phyloP scores from a whole-genome alignment of 1,284 basidiomycete genomes.

The Moesziomyces antarcticus region DNA sequence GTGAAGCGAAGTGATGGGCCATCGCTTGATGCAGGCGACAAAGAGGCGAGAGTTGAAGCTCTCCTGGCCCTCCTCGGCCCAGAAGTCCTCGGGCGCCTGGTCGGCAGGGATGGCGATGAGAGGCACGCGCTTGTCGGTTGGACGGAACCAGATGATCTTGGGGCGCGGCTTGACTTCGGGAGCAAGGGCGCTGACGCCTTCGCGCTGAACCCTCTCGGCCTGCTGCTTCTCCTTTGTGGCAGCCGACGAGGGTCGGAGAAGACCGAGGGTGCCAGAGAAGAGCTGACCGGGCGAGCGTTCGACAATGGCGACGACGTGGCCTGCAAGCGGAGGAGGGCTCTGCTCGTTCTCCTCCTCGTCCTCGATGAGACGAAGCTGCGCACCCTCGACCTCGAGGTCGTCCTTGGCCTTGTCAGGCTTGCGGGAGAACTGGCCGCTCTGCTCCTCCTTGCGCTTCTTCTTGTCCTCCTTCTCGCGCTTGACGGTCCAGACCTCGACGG shows the following conservation, averaged over 20 bases:
- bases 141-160: slow-evolving; percentile 99
- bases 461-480: slow-evolving; percentile 99
- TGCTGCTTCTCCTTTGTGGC: slow-evolving; percentile 99
- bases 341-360: slow-evolving; percentile 90
- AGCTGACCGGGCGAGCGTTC: slow-evolving; percentile 98
- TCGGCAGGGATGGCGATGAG: slow-evolving; percentile 97
- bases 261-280: slow-evolving; percentile 95
- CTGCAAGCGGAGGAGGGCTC: slow-evolving; percentile 72
- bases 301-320: slow-evolving; percentile 97
- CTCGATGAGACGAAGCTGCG: slow-evolving; percentile 93
- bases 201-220: slow-evolving; percentile 93
- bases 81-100: slow-evolving; percentile 95
- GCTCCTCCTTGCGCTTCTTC: slow-evolving; percentile 85
- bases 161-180: slow-evolving; percentile 78
- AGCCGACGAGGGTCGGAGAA: slow-evolving; percentile 93
- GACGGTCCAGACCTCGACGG: slow-evolving; percentile 84
- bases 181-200: slow-evolving; percentile 81
- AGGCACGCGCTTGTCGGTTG: slow-evolving; percentile 98
- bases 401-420: slow-evolving; percentile 99
- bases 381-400: slow-evolving; percentile 98
- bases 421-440: slow-evolving; percentile 81
- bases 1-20: slow-evolving; percentile 88
- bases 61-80: slow-evolving; percentile 83
- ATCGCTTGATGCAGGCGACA: slow-evolving; percentile 97
- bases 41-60: slow-evolving; percentile 90